phyloP scores from a whole-genome alignment of 805 yeast species.

The Saturnispora quitensis region DNA sequence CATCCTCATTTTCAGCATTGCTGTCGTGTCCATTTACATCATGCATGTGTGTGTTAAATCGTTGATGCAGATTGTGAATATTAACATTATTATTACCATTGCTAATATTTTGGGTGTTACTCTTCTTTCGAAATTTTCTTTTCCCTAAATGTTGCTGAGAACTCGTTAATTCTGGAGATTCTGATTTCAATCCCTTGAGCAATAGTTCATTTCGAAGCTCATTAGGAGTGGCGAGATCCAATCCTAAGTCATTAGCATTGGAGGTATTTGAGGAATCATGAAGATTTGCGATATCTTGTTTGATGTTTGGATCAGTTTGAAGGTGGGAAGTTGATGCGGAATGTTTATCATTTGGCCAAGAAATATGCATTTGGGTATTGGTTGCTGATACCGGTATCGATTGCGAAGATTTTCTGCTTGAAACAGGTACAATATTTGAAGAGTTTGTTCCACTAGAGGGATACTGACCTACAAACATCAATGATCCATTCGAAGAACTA shows the following conservation, averaged over 20 bases:
- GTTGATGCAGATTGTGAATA: not conserved
- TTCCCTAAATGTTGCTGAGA: not conserved
- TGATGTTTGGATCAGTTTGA: not conserved
- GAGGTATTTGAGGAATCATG: not conserved
- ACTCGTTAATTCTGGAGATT: not conserved
- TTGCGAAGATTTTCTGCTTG: slow-evolving; percentile 1
- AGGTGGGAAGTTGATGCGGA: not conserved
- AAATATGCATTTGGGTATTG: slow-evolving; percentile 6
- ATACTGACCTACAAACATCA: not conserved
- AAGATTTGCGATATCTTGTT: not conserved
- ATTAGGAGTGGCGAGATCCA: not conserved
- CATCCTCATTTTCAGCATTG: slow-evolving; percentile 15
- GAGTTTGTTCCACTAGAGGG: not conserved
- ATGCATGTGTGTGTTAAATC: not conserved
- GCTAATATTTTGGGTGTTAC: slow-evolving; percentile 8
- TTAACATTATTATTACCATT: not conserved
- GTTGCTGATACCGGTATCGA: slow-evolving; percentile 8
- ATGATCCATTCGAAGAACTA: slow-evolving; percentile 1
- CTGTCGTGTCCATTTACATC: not conserved
- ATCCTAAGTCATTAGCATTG: not conserved
- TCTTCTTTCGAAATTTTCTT: not conserved
- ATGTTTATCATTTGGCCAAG: not conserved
- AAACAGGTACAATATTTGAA: not conserved
- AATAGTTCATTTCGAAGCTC: not conserved
- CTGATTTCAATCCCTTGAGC: not conserved